Conservation (phyloP, 306 rosid genomes). For the Trichosanthes truncata region DNA sequence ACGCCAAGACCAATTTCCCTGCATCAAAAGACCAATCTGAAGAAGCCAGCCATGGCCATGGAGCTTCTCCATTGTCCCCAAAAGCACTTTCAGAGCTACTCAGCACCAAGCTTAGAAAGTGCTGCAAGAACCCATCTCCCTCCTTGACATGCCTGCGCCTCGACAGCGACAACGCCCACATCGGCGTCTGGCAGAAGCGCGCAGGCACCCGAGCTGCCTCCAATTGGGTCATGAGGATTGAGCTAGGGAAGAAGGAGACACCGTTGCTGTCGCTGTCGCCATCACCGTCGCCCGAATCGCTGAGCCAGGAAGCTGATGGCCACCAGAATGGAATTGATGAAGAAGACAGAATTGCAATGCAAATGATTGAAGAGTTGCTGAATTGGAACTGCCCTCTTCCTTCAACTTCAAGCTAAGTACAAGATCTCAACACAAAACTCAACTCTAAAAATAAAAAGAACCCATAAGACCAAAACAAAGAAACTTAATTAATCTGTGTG, state of each 20-base stretch:
- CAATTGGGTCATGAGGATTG: conserved; percentile 88
- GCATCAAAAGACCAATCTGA: conserved; percentile 14
- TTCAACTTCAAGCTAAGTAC: conserved; percentile 20
- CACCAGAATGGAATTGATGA: conserved; percentile 23
- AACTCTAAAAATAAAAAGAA: background rate
- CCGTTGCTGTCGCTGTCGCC: background rate
- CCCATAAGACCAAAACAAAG: conserved; percentile 3
- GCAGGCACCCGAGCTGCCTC: conserved; percentile 69
- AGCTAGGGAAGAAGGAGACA: conserved; percentile 54
- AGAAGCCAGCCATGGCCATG: conserved; percentile 1
- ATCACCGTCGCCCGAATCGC: background rate
- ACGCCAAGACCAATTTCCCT: conserved; percentile 91
- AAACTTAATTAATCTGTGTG: conserved; percentile 3
- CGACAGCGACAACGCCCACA: conserved; percentile 85
- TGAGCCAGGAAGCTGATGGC: conserved; percentile 9
- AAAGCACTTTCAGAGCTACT: conserved; percentile 85
- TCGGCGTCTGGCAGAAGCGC: conserved; percentile 94
- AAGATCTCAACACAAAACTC: conserved; percentile 5
- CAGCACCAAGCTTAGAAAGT: conserved; percentile 69
- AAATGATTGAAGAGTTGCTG: conserved; percentile 93
- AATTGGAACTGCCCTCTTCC: conserved; percentile 48
- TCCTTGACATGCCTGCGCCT: conserved; percentile 89
- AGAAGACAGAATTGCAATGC: conserved; percentile 77
- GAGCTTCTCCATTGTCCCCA: conserved; percentile 9
- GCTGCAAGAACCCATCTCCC: conserved; percentile 85